Conservation (phyloP, 805 yeast species). For the Priceomyces melissophilus region DNA sequence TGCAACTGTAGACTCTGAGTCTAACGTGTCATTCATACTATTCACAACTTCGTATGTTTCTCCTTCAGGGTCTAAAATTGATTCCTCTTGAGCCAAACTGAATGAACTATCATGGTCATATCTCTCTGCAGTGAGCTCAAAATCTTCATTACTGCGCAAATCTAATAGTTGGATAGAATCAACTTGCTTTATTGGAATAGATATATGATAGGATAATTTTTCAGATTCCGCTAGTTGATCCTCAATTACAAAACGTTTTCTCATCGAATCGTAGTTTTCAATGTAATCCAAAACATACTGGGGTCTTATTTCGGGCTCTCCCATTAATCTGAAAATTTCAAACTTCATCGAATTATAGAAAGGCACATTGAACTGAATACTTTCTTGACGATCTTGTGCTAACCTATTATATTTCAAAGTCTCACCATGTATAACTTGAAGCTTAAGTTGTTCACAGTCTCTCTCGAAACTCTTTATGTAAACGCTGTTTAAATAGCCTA, state of each 20-base stretch:
- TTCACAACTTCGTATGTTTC: constrained; percentile 45
- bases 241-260: constrained; percentile 57
- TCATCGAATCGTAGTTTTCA: constrained; percentile 67
- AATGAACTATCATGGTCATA: constrained; percentile 25
- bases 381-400: constrained; percentile 65
- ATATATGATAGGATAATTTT: constrained; percentile 37
- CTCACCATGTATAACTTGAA: constrained; percentile 42
- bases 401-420: constrained; percentile 48
- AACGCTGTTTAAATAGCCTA: constrained; percentile 28
- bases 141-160: constrained; percentile 8
- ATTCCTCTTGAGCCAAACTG: constrained; percentile 15
- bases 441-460: constrained; percentile 32
- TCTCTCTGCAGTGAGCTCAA: constrained; percentile 16
- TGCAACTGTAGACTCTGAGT: constrained; percentile 8
- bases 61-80: constrained; percentile 13
- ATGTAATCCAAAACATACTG: constrained; percentile 59
- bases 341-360: constrained; percentile 47
- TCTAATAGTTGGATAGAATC: constrained; percentile 5
- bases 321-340: constrained; percentile 37
- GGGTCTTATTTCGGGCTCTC: constrained; percentile 12
- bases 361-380: constrained; percentile 44
- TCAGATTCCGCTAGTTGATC: constrained; percentile 46
- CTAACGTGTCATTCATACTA: constrained; percentile 24
- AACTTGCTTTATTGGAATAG: constrained; percentile 31
- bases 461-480: constrained; percentile 32